A percentile compares a stretch with the other conserved stretches of the same genome.
Conservation (phyloP, 805 yeast genomes). For the Scheffersomyces ergatensis region DNA sequence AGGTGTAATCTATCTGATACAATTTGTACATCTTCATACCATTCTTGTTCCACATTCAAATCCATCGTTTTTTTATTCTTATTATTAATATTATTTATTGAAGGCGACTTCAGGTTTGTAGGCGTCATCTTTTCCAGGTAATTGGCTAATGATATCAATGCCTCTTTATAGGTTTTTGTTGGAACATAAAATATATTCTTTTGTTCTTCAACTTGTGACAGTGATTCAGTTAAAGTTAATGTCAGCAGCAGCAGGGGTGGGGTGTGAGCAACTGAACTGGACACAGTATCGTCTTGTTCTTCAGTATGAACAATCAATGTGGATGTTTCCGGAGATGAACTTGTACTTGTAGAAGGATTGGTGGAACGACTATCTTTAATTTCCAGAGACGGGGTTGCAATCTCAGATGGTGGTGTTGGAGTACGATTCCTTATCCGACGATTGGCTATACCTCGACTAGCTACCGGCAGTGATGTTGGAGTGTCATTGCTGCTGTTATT, state of each 20-base stretch:
- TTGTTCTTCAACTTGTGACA: not conserved
- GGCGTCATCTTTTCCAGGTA: not conserved
- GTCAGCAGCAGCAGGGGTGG: too few species aligned
- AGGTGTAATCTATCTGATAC: slow-evolving; percentile 25
- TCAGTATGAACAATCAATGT: not conserved
- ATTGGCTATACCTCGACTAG: not conserved
- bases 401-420: slow-evolving; percentile 1
- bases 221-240: too few species aligned
- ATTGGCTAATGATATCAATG: not conserved
- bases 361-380: not conserved
- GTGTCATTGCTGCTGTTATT: not conserved
- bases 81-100: not conserved
- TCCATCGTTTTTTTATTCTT: not conserved
- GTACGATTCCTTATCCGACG: slow-evolving; percentile 2
- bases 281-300: too few species aligned
- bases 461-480: not conserved
- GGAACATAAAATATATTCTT: not conserved
- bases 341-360: not conserved
- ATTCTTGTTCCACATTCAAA: slow-evolving; percentile 13
- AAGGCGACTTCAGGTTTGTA: too few species aligned
- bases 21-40: slow-evolving; percentile 21
- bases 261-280: too few species aligned
- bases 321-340: not conserved
- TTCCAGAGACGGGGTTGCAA: not conserved
- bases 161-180: not conserved